Evolutionary conservation across 2,329 filamentous ascomycete species (phyloP).

Genomic region (Ascosphaera apis): DNA sequence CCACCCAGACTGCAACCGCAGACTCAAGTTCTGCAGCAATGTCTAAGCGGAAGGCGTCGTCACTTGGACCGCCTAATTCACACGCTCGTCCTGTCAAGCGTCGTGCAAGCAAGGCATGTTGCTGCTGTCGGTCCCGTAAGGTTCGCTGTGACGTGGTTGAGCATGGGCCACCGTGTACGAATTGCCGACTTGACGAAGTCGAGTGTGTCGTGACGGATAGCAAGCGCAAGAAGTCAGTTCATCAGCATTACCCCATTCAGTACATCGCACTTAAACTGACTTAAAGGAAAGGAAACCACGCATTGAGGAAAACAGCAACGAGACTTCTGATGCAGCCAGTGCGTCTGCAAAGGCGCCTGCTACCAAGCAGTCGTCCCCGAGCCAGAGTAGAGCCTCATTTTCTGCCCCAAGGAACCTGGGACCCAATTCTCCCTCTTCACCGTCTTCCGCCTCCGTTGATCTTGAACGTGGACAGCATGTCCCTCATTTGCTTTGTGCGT

Average conservation of each 20-base stretch:
- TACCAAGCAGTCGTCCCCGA: background rate
- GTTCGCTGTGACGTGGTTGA: constrained; percentile 29
- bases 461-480: constrained; percentile 32
- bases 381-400: background rate
- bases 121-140: constrained; percentile 29
- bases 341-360: background rate
- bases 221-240: constrained; percentile 8
- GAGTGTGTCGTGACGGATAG: constrained; percentile 9
- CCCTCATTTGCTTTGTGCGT: constrained; percentile 41
- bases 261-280: too few relatives aligned
- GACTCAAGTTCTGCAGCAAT: background rate
- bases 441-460: constrained; percentile 24
- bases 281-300: background rate
- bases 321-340: background rate
- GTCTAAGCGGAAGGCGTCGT: background rate
- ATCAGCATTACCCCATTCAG: too few relatives aligned
- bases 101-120: constrained; percentile 27
- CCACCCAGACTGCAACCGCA: background rate
- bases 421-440: constrained; percentile 13
- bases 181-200: constrained; percentile 10
- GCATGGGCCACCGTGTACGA: constrained; percentile 17
- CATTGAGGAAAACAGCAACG: background rate
- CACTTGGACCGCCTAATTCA: background rate
- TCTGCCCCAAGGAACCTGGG: constrained; percentile 3
- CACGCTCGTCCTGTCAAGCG: background rate